Base-by-base conservation (phyloP, 2,329 filamentous ascomycete species). In the Annulohypoxylon truncatum region DNA sequence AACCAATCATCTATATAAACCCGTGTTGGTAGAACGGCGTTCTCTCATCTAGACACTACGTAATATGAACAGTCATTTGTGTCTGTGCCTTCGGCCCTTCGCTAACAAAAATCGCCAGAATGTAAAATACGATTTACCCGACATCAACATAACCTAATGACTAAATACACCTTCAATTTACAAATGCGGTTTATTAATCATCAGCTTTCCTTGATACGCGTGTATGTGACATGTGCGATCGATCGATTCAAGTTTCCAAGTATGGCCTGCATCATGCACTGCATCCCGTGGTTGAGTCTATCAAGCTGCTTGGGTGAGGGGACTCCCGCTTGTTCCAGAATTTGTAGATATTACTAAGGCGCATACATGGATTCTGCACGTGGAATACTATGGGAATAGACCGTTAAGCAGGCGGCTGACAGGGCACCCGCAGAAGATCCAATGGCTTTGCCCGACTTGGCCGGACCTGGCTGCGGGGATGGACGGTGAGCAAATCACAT, bases 241-340 rank as follows among this genome's bases (percentile, higher is more conserved):
- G 47, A 56, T 61, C 46, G 18, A 53, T 33, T 40, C 42, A 40
- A 54, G 50, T 46, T 64, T 44, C 44, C 55, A 20, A 29, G n/a
- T n/a, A 31, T 29, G 24, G 55, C 55, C 50, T 55, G 31, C 42
- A 54, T 48, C 50, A 50, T 38, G 35, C 46, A 29, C 26, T 38
- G 51, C 24, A 35, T 22, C 42, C 33, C 42, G 52, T 20, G 31
- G 29, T 35, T 29, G 35, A 38, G 3, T 8, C 6, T 18, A 2
- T 38, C 9, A 26, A 54, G 13, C 44, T 46, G 35, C 46, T 38
- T 40, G 28, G 31, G 47, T 61, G 46, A 55, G 31, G 15, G 26
- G 22, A 33, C 13, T 9, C 33, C 59, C 52, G 59, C n/a, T 33
- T 28, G 33, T 56, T 62, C 59, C 59, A 46, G 33, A 40, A 18